Base-by-base conservation (phyloP, 1,139 yeast species). In the Lodderomyces jiufengensis region DNA sequence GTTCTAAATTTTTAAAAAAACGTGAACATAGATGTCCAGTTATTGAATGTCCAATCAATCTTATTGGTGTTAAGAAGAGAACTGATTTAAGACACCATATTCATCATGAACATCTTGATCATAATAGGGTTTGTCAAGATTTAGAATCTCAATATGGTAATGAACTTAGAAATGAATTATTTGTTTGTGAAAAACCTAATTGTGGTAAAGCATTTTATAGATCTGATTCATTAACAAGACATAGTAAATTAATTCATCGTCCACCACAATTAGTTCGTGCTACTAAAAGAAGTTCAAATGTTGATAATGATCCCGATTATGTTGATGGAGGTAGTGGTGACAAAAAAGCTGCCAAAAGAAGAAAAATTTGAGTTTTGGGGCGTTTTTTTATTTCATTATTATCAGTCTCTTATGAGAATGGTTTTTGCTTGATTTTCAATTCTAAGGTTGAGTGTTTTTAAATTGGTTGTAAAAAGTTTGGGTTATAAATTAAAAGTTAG, bases 41-140 rank as follows among this genome's bases (percentile, higher is more conserved):
- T 29, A 50, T 55, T 10, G 60, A 63, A 18, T 82, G 90, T 48
- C 83, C 84, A 1, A 79, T 84, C 79, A 65, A 69, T 31, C 56
- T 75, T 3, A 59, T 80, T 29, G 88, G 88, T 0, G 64, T 78
- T 36, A 73, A 76, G 27, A 72, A 81, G 38, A 63, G 73, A 34
- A 77, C 79, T 4, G 84, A 80, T 45, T 68, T 80, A 42, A 63
- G 75, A 41, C 72, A 86, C 41, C 88, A 82, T 47, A 71, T 77
- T 42, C 70, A 75, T 23, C 63, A 72, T 27, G 80, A 78, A 45
- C 88, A 82, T 49, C 44, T 51, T 29, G 42, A 39, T 21, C 38
- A 41, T 21, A 54, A 51, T 9, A 36, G 46, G 28, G 49, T 59
- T 9, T 41, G 43, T 21, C 44, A 48, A 9, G 51, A 48, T 28